Evolutionary conservation across 345 rosid genomes (phyloP).

Genomic region (Abelmoschus esculentus): DNA sequence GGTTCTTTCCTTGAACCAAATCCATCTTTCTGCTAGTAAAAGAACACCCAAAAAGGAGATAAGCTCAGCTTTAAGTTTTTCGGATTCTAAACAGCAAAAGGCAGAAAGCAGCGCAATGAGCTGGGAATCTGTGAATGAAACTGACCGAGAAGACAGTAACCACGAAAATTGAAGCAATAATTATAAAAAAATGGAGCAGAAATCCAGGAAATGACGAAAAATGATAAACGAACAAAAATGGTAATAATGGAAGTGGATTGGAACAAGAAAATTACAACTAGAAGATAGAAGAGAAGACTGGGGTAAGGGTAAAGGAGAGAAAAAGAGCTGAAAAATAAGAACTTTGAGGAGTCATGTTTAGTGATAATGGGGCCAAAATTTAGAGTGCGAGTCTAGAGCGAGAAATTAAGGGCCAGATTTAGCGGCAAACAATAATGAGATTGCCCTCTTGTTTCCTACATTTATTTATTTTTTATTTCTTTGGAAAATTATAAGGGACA

Average conservation of each 20-base stretch:
- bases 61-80: not conserved
- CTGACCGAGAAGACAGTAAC: not conserved
- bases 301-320: conserved; percentile 1
- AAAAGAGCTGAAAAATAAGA: not conserved
- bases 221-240: not conserved
- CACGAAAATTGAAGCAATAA: not conserved
- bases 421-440: conserved; percentile 6
- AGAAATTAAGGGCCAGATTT: conserved; percentile 14
- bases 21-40: not conserved
- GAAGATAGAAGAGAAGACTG: not conserved
- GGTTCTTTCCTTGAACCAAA: not conserved
- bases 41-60: too few relatives aligned
- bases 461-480: not conserved
- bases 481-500: not conserved
- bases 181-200: not conserved
- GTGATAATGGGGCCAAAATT: conserved; percentile 1
- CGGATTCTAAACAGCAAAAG: conserved; percentile 4
- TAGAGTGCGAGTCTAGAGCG: not conserved
- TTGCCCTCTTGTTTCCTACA: not conserved
- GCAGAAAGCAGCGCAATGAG: not conserved
- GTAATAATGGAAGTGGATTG: not conserved
- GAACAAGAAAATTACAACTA: not conserved
- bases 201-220: not conserved
- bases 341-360: not conserved
- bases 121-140: not conserved